Percentiles rank a stretch among this genome's conserved stretches.
These are phyloP conservation scores for Stemphylium lycopersici DNA, from an alignment of 2,329 filamentous ascomycete genomes.

Conservation along the genomic window DNA sequence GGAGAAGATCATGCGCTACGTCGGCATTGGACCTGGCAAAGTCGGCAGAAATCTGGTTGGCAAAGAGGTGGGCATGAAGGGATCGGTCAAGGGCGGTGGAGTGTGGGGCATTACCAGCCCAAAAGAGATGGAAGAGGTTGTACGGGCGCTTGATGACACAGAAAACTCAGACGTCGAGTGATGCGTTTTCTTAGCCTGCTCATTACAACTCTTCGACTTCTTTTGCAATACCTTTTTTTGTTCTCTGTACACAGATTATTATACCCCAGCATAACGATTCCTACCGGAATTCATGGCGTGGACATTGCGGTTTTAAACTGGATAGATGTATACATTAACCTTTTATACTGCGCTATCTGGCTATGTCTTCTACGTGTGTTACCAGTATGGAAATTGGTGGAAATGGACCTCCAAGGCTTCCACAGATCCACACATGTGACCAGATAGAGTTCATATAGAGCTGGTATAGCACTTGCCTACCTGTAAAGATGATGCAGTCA, in stretches of 20 bases:
- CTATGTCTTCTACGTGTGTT: too few relatives aligned
- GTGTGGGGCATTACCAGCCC: constrained; percentile 92
- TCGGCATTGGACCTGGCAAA: constrained; percentile 92
- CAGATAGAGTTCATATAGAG: too few relatives aligned
- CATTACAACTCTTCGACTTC: neutral
- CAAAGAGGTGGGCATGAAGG: constrained; percentile 91
- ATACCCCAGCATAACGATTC: constrained; percentile 6
- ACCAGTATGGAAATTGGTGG: too few relatives aligned
- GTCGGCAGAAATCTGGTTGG: constrained; percentile 92
- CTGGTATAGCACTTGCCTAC: too few relatives aligned
- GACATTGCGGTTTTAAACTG: too few relatives aligned
- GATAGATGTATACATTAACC: too few relatives aligned
- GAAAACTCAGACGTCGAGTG: constrained; percentile 40
- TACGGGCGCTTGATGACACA: constrained; percentile 55
- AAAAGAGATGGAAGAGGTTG: constrained; percentile 57
- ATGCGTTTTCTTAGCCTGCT: neutral
- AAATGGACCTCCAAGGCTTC: too few relatives aligned
- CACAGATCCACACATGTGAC: too few relatives aligned
- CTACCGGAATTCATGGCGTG: neutral
- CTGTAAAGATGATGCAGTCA: too few relatives aligned
- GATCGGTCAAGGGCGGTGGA: constrained; percentile 82
- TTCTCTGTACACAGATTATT: neutral
- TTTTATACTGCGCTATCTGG: too few relatives aligned
- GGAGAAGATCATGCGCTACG: constrained; percentile 79
- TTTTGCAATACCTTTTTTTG: neutral